These are phyloP conservation scores for Metroxylon sagu DNA, from an alignment of 176 grass and related monocot species.

Conservation along the genomic window DNA sequence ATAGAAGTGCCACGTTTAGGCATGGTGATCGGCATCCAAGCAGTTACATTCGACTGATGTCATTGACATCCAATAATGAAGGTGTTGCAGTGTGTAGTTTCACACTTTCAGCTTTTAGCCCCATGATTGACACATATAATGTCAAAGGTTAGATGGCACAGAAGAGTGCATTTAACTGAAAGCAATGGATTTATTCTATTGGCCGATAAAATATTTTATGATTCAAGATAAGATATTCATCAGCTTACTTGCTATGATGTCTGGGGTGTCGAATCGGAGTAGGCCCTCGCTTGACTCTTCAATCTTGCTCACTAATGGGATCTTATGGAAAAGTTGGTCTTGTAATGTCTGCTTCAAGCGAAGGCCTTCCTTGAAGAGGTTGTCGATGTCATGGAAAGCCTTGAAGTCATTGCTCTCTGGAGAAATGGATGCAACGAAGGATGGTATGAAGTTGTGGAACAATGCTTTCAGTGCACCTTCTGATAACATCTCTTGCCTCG, in stretches of 20 bases:
- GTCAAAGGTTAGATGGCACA: too few relatives aligned
- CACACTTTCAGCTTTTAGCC: too few relatives aligned
- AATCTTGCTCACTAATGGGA: slow-evolving; percentile 71
- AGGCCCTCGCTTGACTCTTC: slow-evolving; percentile 69
- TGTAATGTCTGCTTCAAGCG: slow-evolving; percentile 76
- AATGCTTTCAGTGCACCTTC: slow-evolving; percentile 58
- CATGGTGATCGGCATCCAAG: too few relatives aligned
- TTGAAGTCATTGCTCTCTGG: slow-evolving; percentile 64
- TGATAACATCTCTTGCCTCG: slow-evolving; percentile 75
- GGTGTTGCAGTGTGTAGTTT: too few relatives aligned
- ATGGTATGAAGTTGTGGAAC: slow-evolving; percentile 87
- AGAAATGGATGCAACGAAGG: slow-evolving; percentile 47
- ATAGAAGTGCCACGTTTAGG: too few relatives aligned
- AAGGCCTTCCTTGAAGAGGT: slow-evolving; percentile 98
- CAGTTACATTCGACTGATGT: too few relatives aligned
- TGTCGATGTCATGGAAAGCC: slow-evolving; percentile 91
- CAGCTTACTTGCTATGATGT: slow-evolving; percentile 79
- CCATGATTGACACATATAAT: too few relatives aligned
- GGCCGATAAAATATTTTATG: too few relatives aligned
- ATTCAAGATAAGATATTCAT: too few relatives aligned
- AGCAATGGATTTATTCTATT: too few relatives aligned
- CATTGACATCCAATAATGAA: too few relatives aligned
- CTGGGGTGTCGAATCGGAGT: slow-evolving; percentile 82
- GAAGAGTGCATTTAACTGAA: too few relatives aligned
- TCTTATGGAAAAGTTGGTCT: slow-evolving; percentile 77